Percentiles rank a stretch among this genome's conserved stretches.
phyloP scores from a whole-genome alignment of 2,329 filamentous ascomycete genomes.

The Gnomoniopsis sp. region DNA sequence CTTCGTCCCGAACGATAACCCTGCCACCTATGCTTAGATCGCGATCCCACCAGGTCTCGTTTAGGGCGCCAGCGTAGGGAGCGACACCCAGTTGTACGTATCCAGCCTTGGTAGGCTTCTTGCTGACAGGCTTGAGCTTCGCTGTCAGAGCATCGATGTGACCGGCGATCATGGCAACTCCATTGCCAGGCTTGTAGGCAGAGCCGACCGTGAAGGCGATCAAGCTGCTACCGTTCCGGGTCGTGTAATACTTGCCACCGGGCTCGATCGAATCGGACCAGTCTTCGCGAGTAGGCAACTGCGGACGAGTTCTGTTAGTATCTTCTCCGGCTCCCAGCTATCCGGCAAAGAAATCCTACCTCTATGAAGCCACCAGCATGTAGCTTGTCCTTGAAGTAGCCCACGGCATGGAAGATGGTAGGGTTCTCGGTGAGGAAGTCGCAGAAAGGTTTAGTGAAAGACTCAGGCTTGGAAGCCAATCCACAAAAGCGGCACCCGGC shows the following conservation, averaged over 20 bases:
- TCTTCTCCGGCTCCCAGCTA: neutral
- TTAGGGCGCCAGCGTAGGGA: slow-evolving; percentile 85
- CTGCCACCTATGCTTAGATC: slow-evolving; percentile 88
- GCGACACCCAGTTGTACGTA: slow-evolving; percentile 89
- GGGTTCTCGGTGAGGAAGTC: slow-evolving; percentile 87
- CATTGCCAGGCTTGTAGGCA: slow-evolving; percentile 79
- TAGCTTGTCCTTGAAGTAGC: slow-evolving; percentile 72
- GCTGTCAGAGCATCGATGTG: slow-evolving; percentile 92
- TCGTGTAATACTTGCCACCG: slow-evolving; percentile 86
- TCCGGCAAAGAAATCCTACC: slow-evolving; percentile 36
- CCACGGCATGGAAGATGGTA: slow-evolving; percentile 88
- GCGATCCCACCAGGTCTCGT: slow-evolving; percentile 94
- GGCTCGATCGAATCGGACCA: slow-evolving; percentile 71
- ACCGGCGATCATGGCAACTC: slow-evolving; percentile 82
- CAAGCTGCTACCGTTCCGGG: slow-evolving; percentile 79
- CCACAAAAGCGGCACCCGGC: neutral
- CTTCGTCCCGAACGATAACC: slow-evolving; percentile 74
- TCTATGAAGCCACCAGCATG: slow-evolving; percentile 69
- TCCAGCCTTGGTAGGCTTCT: slow-evolving; percentile 77
- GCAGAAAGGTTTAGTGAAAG: slow-evolving; percentile 80
- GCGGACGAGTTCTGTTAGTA: slow-evolving; percentile 18
- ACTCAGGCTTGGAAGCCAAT: slow-evolving; percentile 47
- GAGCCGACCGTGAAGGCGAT: slow-evolving; percentile 83
- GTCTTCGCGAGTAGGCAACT: slow-evolving; percentile 73
- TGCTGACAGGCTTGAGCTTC: slow-evolving; percentile 86